phyloP scores from a whole-genome alignment of 257 asterid species.

The Solanum pennellii region DNA sequence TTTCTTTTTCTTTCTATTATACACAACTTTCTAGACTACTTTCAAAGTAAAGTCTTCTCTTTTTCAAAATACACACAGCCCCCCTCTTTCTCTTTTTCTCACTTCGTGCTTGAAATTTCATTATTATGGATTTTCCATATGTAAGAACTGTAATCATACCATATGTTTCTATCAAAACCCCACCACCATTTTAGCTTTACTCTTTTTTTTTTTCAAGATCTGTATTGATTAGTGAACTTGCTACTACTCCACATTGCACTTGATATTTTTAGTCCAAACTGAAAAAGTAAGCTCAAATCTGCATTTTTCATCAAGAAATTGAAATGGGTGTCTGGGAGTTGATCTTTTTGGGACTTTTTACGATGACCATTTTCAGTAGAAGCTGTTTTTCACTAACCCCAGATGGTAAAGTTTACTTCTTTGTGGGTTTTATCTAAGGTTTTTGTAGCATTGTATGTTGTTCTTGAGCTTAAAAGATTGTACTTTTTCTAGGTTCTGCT shows the following conservation, averaged over 20 bases:
- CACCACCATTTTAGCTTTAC: conserved; percentile 35
- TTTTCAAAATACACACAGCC: not conserved
- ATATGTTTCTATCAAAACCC: conserved; percentile 19
- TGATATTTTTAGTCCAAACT: too few relatives aligned
- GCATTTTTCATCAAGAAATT: conserved; percentile 26
- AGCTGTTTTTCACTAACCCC: conserved; percentile 52
- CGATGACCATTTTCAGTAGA: conserved; percentile 34
- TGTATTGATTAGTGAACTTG: conserved; percentile 5
- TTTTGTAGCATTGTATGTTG: not conserved
- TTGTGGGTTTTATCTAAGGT: not conserved
- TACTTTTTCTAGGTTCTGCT: conserved; percentile 33
- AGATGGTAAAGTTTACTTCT: conserved; percentile 48
- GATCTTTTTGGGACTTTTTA: conserved; percentile 29
- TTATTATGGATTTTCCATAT: conserved; percentile 32
- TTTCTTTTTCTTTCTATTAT: not conserved
- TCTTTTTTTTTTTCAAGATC: conserved; percentile 5
- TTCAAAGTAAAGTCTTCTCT: conserved; percentile 23
- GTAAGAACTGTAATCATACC: conserved; percentile 34
- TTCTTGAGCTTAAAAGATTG: not conserved
- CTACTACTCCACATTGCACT: not conserved
- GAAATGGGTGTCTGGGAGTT: conserved; percentile 33
- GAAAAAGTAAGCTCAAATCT: not conserved
- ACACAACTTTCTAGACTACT: conserved; percentile 34
- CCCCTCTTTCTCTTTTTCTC: not conserved
- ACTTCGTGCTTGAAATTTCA: conserved; percentile 10